Evolutionary conservation across 495 filamentous ascomycete genomes (phyloP), one percentile per base, ranked within the genome.

Genomic region (Neurospora tetraspora): DNA sequence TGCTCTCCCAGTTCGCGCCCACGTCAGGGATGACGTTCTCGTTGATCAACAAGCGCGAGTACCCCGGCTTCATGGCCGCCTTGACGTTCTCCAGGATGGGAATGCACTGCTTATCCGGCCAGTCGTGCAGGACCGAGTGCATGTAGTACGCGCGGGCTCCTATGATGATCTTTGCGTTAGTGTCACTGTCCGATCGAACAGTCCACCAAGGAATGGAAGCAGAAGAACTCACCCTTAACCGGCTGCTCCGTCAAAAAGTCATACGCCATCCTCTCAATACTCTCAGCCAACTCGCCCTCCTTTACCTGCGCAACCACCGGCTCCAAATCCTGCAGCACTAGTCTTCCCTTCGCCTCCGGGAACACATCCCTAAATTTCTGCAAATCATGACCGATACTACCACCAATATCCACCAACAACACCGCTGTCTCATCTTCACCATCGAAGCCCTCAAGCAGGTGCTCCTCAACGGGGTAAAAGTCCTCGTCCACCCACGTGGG

Each of bases 31-130:
- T 78, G 14, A 89, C 80, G 73, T 83, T 85, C 76, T 89, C 87
- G 73, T 87, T 86, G 31, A 89, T 79, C 70, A 89, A 75, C 37
- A 89, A 77, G 40, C 81, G 79, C 31, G 79, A 82, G 72, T 88
- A 88, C 0, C 85, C 85, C 42, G 77, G 81, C 74, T 81, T 80
- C 80, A 88, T 79, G 38, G 86, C 86, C 37, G 71, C 70, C 71
- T 70, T 76, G 31, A 86, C 76, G 36, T 80, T 71, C 0, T 53
- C 27, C 7, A 88, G 77, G 38, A 88, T 86, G 42, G 69, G 75
- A 9, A 74, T 75, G 59, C 82, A 82, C 31, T 69, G 73, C 11
- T 85, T 80, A 65, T 86, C 84, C 1, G 79, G 78, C 84, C 85
- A 87, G 77, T 87, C 85, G 45, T 88, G 85, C 16, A 87, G 76